Base-by-base conservation (phyloP, 2,329 filamentous ascomycete species). In the Karstenula rhodostoma region DNA sequence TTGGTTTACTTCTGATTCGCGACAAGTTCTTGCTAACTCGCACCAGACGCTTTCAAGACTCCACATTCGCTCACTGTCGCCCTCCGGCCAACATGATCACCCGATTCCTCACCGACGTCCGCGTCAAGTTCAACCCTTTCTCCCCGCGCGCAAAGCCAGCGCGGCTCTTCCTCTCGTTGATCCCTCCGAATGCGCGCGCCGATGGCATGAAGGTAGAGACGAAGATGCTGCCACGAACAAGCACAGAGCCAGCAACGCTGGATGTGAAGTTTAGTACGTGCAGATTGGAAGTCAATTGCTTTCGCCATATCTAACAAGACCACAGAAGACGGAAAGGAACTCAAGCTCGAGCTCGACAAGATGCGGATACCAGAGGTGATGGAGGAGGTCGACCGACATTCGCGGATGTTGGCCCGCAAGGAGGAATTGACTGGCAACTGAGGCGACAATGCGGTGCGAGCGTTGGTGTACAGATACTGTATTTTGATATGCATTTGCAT, bases 41-140 rank as follows among this genome's bases (percentile, higher is more conserved):
- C 25, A 7, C 32, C 27, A 61, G 37, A 35, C 23, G n/a, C 35
- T 54, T 17, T 40, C 44, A 25, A 43, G 33, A 25, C n/a, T 4
- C 59, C 4, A 46, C 49, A 27, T 47, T 27, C 46, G 27, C 61
- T 35, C 48, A 33, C 27, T 53, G 25, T 29, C 43, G 7, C 33
- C 40, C 53, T 9, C 27, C 62, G 44, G 71, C 76, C 17, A 77
- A 73, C 71, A 95, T 95, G 92, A 92, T 95, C 63, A 94, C 91
- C 61, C 89, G 89, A 76, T 95, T 92, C 83, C 87, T 96, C 78
- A 94, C 93, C 77, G 88, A 93, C 77, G 89, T 98, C 72, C 88
- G 86, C 72, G 90, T 93, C 67, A 88, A 88, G 77, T 97, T 98
- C 88, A 97, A 96, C 81, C 94, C 95, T 42, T 98, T 98, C 86